Percentiles rank a stretch among this genome's conserved stretches.
These are phyloP conservation scores for Tubosaeta sp. DNA, from an alignment of 768 basidiomycete genomes.

Conservation along the genomic window DNA sequence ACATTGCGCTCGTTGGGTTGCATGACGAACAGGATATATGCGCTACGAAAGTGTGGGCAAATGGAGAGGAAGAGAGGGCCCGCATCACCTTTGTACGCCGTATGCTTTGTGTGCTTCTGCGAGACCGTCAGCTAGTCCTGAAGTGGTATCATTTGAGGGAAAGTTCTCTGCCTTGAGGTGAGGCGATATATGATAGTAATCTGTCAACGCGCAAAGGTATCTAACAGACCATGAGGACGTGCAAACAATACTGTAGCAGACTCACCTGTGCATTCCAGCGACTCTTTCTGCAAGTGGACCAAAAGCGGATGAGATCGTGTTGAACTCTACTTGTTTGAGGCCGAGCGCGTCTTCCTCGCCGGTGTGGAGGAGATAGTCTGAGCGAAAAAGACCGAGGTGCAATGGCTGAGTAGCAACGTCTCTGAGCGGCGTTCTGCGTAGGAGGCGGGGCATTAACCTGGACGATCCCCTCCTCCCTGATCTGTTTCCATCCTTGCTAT, in stretches of 20 bases:
- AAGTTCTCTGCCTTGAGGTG: constrained; percentile 51
- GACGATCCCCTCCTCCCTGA: constrained; percentile 58
- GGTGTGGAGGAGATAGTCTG: constrained; percentile 87
- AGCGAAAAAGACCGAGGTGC: constrained; percentile 88
- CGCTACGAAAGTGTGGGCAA: constrained; percentile 29
- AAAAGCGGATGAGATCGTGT: constrained; percentile 92
- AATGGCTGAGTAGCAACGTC: constrained; percentile 47
- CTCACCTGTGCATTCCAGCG: constrained; percentile 80
- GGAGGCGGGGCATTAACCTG: constrained; percentile 39
- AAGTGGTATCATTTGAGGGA: constrained; percentile 68
- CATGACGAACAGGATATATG: constrained; percentile 80
- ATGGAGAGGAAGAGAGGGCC: neutral
- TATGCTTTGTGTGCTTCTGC: constrained; percentile 79
- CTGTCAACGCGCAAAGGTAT: constrained; percentile 60
- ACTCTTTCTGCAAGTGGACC: constrained; percentile 69
- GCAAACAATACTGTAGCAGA: neutral
- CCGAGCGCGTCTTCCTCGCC: constrained; percentile 31
- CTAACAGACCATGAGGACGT: constrained; percentile 34
- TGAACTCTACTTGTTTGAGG: constrained; percentile 97
- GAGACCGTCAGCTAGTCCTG: constrained; percentile 69
- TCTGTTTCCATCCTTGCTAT: constrained; percentile 80
- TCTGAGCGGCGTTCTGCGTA: constrained; percentile 1
- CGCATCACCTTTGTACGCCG: constrained; percentile 44
- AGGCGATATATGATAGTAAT: constrained; percentile 61
- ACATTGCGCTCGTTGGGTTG: constrained; percentile 88